Conservation (phyloP, 176 grass and related monocot species). For the Eleusine indica region DNA sequence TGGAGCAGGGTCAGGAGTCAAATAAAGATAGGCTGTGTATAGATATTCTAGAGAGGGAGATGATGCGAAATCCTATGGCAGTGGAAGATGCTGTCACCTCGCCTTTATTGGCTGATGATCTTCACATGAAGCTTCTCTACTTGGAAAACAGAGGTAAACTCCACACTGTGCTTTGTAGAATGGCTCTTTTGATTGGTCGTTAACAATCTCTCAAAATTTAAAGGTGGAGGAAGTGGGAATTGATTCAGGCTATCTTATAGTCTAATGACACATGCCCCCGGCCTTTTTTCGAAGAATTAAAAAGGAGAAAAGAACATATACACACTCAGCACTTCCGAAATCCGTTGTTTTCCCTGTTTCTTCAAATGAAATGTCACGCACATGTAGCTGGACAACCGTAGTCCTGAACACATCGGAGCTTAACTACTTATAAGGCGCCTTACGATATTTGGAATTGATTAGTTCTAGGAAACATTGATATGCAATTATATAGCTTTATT, state of each 20-base stretch:
- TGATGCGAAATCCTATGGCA: conserved; percentile 69
- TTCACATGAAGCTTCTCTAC: conserved; percentile 91
- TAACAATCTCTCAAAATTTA: background rate
- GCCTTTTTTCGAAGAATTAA: conserved; percentile 3
- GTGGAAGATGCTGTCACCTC: conserved; percentile 91
- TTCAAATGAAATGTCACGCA: background rate
- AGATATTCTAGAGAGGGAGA: conserved; percentile 92
- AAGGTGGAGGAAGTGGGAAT: background rate
- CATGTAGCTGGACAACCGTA: background rate
- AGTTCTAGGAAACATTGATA: background rate
- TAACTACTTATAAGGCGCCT: conserved; percentile 5
- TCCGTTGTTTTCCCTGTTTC: background rate
- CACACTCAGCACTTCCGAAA: background rate
- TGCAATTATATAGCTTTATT: background rate
- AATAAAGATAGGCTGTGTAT: conserved; percentile 97
- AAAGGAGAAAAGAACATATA: background rate
- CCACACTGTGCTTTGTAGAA: conserved; percentile 19
- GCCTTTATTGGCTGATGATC: conserved; percentile 87
- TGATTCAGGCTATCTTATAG: conserved; percentile 17
- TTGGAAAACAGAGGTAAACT: conserved; percentile 95
- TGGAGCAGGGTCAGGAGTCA: conserved; percentile 79
- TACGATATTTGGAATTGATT: background rate
- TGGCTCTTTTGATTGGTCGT: conserved; percentile 1
- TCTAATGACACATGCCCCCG: background rate
- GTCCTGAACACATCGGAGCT: background rate